Evolutionary conservation across 1,284 basidiomycete genomes (phyloP).

Genomic region (Tilletia caries): DNA sequence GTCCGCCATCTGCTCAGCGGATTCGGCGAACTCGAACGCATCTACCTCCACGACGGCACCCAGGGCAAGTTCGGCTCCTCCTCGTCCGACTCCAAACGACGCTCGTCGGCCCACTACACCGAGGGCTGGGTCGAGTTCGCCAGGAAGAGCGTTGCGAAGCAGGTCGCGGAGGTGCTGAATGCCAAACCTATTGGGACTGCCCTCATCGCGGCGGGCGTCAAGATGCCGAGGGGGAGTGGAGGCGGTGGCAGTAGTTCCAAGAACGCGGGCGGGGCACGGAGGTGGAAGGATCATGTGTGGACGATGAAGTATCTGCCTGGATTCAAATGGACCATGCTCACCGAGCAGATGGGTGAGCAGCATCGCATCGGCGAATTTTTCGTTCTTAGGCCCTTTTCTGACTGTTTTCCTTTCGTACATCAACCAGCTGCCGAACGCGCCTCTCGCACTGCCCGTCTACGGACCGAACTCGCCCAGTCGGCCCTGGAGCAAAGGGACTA

Average conservation of each 20-base stretch:
- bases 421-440: conserved; percentile 83
- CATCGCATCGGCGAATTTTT: not conserved
- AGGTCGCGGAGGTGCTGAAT: conserved; percentile 90
- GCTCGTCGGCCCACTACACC: conserved; percentile 75
- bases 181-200: conserved; percentile 75
- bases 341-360: conserved; percentile 87
- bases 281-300: conserved; percentile 95
- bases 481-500: conserved; percentile 87
- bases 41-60: conserved; percentile 47
- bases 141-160: conserved; percentile 84
- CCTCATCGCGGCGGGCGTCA: conserved; percentile 27
- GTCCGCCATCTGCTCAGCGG: conserved; percentile 68
- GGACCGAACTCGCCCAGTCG: conserved; percentile 86
- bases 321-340: conserved; percentile 99
- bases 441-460: conserved; percentile 77
- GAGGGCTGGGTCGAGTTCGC: conserved; percentile 99
- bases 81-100: conserved; percentile 58
- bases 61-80: not conserved
- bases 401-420: not conserved
- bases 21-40: conserved; percentile 49
- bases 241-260: conserved; percentile 32
- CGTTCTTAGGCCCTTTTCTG: not conserved
- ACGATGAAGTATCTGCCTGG: conserved; percentile 97
- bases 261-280: conserved; percentile 24
- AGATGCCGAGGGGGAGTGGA: conserved; percentile 20